These are phyloP conservation scores for Colletotrichum lindemuthianum DNA, from an alignment of 2,329 filamentous ascomycete species.

Conservation along the genomic window DNA sequence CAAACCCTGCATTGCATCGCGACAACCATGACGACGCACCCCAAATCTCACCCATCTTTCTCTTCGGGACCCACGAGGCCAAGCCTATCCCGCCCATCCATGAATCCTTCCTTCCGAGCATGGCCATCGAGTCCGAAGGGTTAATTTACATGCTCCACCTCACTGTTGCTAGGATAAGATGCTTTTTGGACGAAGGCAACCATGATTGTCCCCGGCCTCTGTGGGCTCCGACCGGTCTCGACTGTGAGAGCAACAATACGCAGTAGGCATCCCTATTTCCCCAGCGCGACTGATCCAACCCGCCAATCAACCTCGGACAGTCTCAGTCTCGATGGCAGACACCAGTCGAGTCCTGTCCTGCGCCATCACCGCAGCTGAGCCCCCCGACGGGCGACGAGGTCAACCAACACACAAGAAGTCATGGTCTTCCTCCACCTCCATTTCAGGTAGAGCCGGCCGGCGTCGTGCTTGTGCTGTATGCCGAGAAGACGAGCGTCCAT, in stretches of 20 bases:
- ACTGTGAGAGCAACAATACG: not conserved
- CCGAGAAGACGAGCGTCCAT: not conserved
- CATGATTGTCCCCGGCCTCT: not conserved
- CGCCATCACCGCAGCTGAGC: slow-evolving; percentile 34
- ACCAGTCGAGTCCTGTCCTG: slow-evolving; percentile 17
- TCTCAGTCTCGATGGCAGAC: slow-evolving; percentile 8
- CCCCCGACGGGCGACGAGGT: too few species aligned
- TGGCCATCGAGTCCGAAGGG: not conserved
- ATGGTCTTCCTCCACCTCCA: not conserved
- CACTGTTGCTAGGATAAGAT: not conserved
- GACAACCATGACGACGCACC: slow-evolving; percentile 16
- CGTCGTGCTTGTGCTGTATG: too few species aligned
- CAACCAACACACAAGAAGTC: not conserved
- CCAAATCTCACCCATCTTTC: slow-evolving; percentile 11
- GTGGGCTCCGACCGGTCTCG: not conserved
- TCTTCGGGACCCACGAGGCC: slow-evolving; percentile 9
- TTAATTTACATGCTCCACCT: not conserved
- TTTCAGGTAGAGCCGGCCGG: not conserved
- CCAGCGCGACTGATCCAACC: not conserved
- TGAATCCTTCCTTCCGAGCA: not conserved
- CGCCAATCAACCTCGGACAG: slow-evolving; percentile 1
- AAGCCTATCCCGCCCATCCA: not conserved
- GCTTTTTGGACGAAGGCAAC: slow-evolving; percentile 9
- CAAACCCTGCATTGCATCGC: slow-evolving; percentile 30
- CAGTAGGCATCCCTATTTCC: too few species aligned